Evolutionary conservation across 257 asterid genomes (phyloP).

Genomic region (Solanum pimpinellifolium): DNA sequence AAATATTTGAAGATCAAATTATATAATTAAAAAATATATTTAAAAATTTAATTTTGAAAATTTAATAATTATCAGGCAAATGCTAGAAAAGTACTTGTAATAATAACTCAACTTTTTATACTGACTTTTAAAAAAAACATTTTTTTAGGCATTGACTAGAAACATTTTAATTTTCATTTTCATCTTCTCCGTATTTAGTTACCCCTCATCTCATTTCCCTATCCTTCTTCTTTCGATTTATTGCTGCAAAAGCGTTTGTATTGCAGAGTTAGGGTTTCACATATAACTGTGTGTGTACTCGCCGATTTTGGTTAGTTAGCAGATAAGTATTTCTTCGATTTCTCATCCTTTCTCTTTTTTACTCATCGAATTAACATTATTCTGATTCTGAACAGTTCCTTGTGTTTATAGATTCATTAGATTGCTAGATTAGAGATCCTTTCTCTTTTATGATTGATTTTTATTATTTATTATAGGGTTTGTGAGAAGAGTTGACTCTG

Average conservation of each 20-base stretch:
- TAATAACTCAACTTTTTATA: not conserved
- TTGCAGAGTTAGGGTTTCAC: not conserved
- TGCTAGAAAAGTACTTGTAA: not conserved
- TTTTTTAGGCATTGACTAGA: not conserved
- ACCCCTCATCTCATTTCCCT: not conserved
- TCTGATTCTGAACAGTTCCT: not conserved
- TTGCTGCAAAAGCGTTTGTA: not conserved
- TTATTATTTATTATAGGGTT: constrained; percentile 13
- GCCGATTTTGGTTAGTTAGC: not conserved
- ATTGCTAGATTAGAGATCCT: not conserved
- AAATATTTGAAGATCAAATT: no score
- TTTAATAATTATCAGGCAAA: no score
- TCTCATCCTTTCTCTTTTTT: not conserved
- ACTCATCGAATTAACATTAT: not conserved
- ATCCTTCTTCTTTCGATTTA: not conserved
- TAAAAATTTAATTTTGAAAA: no score
- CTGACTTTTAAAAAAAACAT: not conserved
- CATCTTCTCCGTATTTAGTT: no score
- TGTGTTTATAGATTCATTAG: not conserved
- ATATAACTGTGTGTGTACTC: not conserved
- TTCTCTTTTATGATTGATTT: not conserved
- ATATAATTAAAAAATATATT: no score
- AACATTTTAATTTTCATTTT: no score
- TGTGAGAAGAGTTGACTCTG: not conserved
- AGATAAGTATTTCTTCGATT: not conserved